phyloP scores from a whole-genome alignment of 2,329 filamentous ascomycete genomes.

The Trichoderma breve region DNA sequence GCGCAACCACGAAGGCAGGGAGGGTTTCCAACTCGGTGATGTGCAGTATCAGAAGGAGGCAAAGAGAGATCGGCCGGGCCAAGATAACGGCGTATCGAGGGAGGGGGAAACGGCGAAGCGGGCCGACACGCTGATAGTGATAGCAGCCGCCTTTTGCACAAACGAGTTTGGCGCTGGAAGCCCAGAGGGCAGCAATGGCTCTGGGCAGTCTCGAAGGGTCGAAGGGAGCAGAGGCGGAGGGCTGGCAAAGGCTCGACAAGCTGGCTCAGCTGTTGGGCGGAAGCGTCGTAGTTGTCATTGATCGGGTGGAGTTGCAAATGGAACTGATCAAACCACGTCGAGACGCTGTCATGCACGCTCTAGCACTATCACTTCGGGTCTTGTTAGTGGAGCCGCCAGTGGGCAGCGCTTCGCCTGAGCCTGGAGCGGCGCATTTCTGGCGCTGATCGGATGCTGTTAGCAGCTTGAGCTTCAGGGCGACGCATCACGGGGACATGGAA shows the following conservation, averaged over 20 bases:
- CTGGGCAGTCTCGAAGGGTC: background rate
- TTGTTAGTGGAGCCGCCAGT: conserved; percentile 4
- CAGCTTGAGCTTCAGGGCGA: background rate
- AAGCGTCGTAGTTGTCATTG: conserved; percentile 9
- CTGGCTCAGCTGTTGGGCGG: conserved; percentile 6
- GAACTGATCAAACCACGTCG: conserved; percentile 2
- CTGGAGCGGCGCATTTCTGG: background rate
- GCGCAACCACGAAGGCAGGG: background rate
- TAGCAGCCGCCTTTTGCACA: background rate
- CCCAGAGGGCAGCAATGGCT: background rate
- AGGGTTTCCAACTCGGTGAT: background rate
- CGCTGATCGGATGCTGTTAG: conserved; percentile 5
- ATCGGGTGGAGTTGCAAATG: conserved; percentile 3
- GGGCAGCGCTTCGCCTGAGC: background rate
- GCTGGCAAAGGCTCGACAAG: background rate
- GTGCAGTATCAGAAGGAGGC: background rate
- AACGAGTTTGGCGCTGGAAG: background rate
- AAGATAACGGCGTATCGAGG: background rate
- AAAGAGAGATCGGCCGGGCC: background rate
- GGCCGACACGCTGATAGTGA: background rate
- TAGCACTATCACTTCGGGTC: conserved; percentile 6
- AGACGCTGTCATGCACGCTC: conserved; percentile 14
- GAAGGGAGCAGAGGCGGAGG: background rate
- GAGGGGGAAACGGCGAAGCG: conserved; percentile 15
- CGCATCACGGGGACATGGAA: background rate